phyloP scores from a whole-genome alignment of 2,329 filamentous ascomycete genomes.

The Apiospora saccharicola region DNA sequence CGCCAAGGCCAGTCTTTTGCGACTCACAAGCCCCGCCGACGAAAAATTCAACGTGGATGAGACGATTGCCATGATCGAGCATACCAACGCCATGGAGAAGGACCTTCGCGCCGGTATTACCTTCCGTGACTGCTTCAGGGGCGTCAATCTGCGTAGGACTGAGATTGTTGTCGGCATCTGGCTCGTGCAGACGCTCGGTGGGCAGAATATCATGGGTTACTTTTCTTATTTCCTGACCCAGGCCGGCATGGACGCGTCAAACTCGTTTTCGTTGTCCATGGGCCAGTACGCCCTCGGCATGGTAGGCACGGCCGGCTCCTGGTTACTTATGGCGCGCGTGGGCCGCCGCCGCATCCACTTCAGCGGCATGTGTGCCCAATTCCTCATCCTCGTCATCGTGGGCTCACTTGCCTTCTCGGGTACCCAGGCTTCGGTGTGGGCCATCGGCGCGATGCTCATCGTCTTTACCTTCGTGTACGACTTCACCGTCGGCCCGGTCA shows the following conservation, averaged over 20 bases:
- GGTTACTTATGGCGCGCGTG: conserved; percentile 56
- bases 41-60: conserved; percentile 53
- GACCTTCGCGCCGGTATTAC: conserved; percentile 49
- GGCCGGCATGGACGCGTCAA: conserved; percentile 52
- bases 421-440: conserved; percentile 47
- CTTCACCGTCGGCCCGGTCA: conserved; percentile 61
- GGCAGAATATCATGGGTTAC: conserved; percentile 58
- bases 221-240: conserved; percentile 55
- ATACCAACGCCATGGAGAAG: conserved; percentile 60
- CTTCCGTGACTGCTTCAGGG: conserved; percentile 61
- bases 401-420: conserved; percentile 48
- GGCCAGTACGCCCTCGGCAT: conserved; percentile 59
- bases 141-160: conserved; percentile 59
- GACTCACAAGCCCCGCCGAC: conserved; percentile 49
- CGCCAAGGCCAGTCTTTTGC: conserved; percentile 50
- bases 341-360: conserved; percentile 60
- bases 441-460: conserved; percentile 56
- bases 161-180: conserved; percentile 59
- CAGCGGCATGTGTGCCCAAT: conserved; percentile 50
- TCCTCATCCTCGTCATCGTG: conserved; percentile 49
- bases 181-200: conserved; percentile 57
- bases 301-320: conserved; percentile 58
- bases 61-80: conserved; percentile 60
- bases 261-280: conserved; percentile 55
- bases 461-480: conserved; percentile 62